phyloP scores from a whole-genome alignment of 2,329 filamentous ascomycete genomes.

The Colletotrichum sp. region DNA sequence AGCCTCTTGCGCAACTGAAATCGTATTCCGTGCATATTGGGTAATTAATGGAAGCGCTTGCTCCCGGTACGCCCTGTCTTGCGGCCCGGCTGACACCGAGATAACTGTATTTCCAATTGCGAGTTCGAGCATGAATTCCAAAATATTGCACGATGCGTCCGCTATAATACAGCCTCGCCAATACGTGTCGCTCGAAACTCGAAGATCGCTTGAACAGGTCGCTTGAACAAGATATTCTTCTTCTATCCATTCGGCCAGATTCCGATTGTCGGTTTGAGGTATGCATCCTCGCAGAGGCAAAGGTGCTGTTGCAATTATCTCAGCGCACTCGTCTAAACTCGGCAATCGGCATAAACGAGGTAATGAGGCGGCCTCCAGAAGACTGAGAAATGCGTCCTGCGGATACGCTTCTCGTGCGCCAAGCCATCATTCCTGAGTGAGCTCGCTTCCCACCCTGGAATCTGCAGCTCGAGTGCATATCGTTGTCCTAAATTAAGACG shows the following conservation, averaged over 20 bases:
- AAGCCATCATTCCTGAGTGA: background rate
- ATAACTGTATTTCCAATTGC: background rate
- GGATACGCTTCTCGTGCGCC: background rate
- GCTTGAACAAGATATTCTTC: background rate
- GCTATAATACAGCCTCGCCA: background rate
- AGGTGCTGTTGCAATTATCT: background rate
- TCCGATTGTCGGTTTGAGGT: background rate
- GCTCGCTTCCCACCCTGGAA: background rate
- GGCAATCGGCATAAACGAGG: background rate
- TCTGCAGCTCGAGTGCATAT: background rate
- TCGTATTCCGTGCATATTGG: background rate
- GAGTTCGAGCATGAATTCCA: background rate
- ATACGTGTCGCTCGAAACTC: background rate
- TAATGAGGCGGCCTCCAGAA: background rate
- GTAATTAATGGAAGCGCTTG: conserved; percentile 1
- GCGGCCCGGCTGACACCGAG: background rate
- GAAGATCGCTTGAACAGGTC: background rate
- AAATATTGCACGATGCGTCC: background rate
- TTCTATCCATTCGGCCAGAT: background rate
- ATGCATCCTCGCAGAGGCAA: background rate
- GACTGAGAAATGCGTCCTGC: background rate
- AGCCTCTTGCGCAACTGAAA: background rate
- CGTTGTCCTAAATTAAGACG: conserved; percentile 7
- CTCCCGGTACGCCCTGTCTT: background rate
- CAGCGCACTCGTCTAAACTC: background rate